Evolutionary conservation across 1,284 basidiomycete species (phyloP).

Genomic region (Cutaneotrichosporon sp.): DNA sequence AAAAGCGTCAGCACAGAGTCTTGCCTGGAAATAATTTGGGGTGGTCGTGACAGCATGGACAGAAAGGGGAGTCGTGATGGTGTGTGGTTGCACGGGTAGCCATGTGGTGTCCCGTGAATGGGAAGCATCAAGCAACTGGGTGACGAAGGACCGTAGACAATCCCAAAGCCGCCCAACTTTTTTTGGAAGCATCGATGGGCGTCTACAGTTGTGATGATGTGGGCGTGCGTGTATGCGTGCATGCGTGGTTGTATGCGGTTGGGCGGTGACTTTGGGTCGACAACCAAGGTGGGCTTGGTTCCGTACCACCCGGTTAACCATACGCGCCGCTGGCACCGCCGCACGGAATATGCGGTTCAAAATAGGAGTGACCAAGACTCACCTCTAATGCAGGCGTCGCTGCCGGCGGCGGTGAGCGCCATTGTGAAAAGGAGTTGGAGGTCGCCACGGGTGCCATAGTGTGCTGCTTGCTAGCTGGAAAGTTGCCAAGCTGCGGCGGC

Average conservation of each 20-base stretch:
- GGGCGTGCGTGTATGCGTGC: too few relatives aligned
- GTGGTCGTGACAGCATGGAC: too few relatives aligned
- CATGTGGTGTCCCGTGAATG: not conserved
- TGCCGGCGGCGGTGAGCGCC: constrained; percentile 8
- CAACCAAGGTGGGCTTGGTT: not conserved
- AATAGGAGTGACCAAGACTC: too few relatives aligned
- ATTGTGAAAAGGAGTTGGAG: not conserved
- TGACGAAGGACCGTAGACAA: too few relatives aligned
- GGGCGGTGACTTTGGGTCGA: too few relatives aligned
- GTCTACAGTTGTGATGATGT: too few relatives aligned
- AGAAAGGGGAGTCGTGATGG: too few relatives aligned
- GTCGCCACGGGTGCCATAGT: constrained; percentile 12
- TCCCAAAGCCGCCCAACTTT: constrained; percentile 5
- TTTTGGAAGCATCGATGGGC: too few relatives aligned
- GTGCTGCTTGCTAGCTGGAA: not conserved
- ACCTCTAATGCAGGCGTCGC: constrained; percentile 9
- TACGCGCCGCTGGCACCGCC: too few relatives aligned
- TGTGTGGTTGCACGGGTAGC: not conserved
- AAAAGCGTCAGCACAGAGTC: too few relatives aligned
- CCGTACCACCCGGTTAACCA: not conserved
- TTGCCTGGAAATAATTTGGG: too few relatives aligned
- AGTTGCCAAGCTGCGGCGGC: not conserved
- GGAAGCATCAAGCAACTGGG: not conserved
- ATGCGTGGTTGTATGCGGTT: not conserved
- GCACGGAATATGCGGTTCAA: too few relatives aligned